Conservation (phyloP, 176 grass and related monocot species). For the Phragmites australis region DNA sequence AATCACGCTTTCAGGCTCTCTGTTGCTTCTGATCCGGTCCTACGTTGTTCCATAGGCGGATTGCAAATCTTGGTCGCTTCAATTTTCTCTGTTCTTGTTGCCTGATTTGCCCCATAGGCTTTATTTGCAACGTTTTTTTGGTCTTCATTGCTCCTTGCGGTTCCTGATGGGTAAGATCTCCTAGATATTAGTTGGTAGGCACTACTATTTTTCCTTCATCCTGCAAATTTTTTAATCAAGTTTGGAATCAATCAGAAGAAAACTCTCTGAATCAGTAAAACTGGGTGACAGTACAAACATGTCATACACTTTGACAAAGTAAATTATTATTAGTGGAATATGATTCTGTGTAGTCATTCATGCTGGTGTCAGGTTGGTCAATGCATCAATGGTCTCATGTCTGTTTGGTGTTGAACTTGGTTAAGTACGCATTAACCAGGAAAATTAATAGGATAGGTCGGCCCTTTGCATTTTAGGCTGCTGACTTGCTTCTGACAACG, state of each 20-base stretch:
- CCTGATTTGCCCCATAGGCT: background rate
- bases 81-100: background rate
- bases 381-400: slow-evolving; percentile 7
- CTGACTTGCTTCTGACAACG: background rate
- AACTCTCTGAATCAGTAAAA: slow-evolving; percentile 4
- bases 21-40: background rate
- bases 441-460: background rate
- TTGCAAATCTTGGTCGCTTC: background rate
- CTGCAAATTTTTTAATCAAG: slow-evolving; percentile 15
- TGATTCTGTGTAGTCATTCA: background rate
- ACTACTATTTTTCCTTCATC: background rate
- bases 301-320: background rate
- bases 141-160: background rate
- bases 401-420: background rate
- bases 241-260: background rate
- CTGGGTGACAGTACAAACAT: slow-evolving; percentile 9
- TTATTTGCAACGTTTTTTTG: background rate
- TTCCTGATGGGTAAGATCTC: background rate
- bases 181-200: background rate
- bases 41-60: background rate
- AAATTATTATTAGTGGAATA: slow-evolving; percentile 8
- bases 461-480: background rate
- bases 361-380: slow-evolving; percentile 36
- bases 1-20: background rate
- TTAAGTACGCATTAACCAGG: background rate